Evolutionary conservation across 768 basidiomycete species (phyloP).

Genomic region (Russula lepida): DNA sequence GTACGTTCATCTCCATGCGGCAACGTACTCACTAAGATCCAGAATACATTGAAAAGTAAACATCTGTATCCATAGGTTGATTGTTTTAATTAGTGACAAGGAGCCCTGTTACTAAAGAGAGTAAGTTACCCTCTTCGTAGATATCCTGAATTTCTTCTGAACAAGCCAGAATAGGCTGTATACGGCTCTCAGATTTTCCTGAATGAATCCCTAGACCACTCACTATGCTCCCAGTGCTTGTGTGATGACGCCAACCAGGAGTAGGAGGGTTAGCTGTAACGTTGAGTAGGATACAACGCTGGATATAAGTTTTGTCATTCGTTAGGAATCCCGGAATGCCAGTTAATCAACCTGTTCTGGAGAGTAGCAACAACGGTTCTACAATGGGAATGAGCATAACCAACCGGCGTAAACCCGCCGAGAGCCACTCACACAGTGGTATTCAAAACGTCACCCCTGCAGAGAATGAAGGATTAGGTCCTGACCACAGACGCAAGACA

Average conservation of each 20-base stretch:
- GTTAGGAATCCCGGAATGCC: not conserved
- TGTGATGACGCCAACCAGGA: constrained; percentile 56
- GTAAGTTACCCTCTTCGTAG: constrained; percentile 52
- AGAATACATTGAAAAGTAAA: constrained; percentile 62
- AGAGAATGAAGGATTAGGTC: not conserved
- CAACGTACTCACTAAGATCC: constrained; percentile 47
- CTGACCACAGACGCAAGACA: not conserved
- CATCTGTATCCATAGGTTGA: constrained; percentile 42
- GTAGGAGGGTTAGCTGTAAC: constrained; percentile 54
- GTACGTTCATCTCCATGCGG: not conserved
- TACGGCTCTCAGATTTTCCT: not conserved
- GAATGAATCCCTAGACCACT: constrained; percentile 20
- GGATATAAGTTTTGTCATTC: not conserved
- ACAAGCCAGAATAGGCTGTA: constrained; percentile 57
- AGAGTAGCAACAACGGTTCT: constrained; percentile 66
- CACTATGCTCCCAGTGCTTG: constrained; percentile 66
- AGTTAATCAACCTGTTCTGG: constrained; percentile 48
- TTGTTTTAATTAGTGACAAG: not conserved
- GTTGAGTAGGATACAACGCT: constrained; percentile 69
- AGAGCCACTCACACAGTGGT: constrained; percentile 59
- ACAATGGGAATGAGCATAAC: constrained; percentile 2
- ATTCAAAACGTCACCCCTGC: constrained; percentile 67
- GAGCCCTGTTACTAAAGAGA: not conserved
- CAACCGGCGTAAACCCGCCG: not conserved
- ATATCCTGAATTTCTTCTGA: constrained; percentile 53